phyloP scores from a whole-genome alignment of 805 yeast genomes.

The Groenewaldozyma salmanticensis region DNA sequence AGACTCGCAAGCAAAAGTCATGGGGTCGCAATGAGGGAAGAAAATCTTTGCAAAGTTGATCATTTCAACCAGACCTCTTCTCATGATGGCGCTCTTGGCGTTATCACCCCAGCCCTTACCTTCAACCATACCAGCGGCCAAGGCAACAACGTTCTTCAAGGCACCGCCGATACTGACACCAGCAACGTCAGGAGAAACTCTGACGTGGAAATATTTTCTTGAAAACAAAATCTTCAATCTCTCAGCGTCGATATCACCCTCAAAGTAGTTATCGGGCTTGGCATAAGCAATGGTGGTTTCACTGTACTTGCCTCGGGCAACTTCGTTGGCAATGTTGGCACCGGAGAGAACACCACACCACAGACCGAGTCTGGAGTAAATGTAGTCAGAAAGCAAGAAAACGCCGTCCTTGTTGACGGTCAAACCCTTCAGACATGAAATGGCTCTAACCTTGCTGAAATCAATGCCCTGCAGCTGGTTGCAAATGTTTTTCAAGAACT shows the following conservation, averaged over 20 bases:
- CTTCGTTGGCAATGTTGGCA: constrained; percentile 95
- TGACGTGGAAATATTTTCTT: constrained; percentile 96
- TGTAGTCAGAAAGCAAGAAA: constrained; percentile 67
- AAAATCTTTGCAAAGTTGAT: constrained; percentile 75
- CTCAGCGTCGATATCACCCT: constrained; percentile 64
- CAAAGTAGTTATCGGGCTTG: constrained; percentile 55
- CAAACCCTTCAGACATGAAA: constrained; percentile 92
- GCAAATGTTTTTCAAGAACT: constrained; percentile 73
- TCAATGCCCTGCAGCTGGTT: constrained; percentile 70
- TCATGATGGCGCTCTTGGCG: constrained; percentile 95
- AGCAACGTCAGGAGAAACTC: constrained; percentile 84
- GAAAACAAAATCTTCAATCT: constrained; percentile 81
- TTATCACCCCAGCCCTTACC: constrained; percentile 99
- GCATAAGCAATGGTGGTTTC: constrained; percentile 95
- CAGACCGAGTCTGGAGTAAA: constrained; percentile 71
- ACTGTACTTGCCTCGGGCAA: constrained; percentile 91
- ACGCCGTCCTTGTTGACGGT: constrained; percentile 83
- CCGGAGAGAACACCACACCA: constrained; percentile 96
- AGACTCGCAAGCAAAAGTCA: constrained; percentile 84
- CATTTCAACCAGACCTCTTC: constrained; percentile 88
- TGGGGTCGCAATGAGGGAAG: constrained; percentile 62
- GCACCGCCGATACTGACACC: constrained; percentile 98
- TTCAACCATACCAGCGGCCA: constrained; percentile 95
- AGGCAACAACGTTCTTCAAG: constrained; percentile 88
- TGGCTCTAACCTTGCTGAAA: constrained; percentile 65